Evolutionary conservation across 2,329 filamentous ascomycete species (phyloP), one percentile per base, ranked within the genome.

Genomic region (Periconia digitata): DNA sequence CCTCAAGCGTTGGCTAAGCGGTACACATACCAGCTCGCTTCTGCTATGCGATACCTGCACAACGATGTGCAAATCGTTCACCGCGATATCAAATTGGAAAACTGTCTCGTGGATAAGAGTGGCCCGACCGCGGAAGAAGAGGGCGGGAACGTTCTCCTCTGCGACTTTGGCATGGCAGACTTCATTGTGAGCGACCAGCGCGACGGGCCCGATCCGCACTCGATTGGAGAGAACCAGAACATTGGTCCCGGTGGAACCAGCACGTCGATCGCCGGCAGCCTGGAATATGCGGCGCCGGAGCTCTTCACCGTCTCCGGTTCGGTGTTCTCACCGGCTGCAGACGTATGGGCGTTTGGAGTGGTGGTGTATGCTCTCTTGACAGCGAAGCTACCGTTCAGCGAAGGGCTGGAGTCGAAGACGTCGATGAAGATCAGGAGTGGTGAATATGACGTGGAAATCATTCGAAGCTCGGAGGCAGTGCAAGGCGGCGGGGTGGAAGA

Each of bases 91-190:
- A 87, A 87, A 64, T 77, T 87, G 20, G 85, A 87, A 61, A 87
- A 87, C 55, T 86, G 84, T 55, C 77, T 87, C 2, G 60, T 87
- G 29, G 82, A 86, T 56, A 78, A 80, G 54, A 72, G 78, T 16
- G 71, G 71, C 6, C 70, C 74, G 3, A 64, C 76, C 7, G 75
- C 78, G 5, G 75, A 75, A 8, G 67, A 66, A 0, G 73, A 79
- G 32, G 76, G 79, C 15, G 83, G 82, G 8, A 78, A 79, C 29
- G 62, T 87, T 6, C 78, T 85, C 4, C 75, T 87, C 5, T 86
- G 84, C 66, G 85, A 87, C 62, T 87, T 87, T 60, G 85, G 85
- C 40, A 84, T 87, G 74, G 83, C 85, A 12, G 84, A 87, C 62
- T 87, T 85, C 72, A 78, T 86, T 54, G 76, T 78, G 18, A 78